phyloP scores from a whole-genome alignment of 768 basidiomycete genomes.

The Kwoniella dendrophila region DNA sequence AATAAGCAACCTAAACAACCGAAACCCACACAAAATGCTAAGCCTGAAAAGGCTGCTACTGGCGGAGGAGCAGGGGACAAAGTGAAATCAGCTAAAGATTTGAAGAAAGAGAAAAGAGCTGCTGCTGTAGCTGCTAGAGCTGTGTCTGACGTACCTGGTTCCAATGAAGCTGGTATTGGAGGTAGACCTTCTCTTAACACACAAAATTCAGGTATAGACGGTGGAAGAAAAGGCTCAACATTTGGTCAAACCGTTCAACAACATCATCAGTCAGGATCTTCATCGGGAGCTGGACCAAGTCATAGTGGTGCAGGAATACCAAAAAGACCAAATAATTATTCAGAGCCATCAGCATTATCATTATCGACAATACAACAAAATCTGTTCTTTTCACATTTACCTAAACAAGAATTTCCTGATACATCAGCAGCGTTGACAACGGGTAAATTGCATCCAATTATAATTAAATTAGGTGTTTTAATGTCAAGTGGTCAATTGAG shows the following conservation, averaged over 20 bases:
- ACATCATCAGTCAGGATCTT: neutral
- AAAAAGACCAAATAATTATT: constrained; percentile 20
- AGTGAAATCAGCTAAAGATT: constrained; percentile 46
- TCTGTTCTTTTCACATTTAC: constrained; percentile 52
- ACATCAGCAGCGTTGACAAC: constrained; percentile 36
- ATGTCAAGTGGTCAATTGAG: constrained; percentile 90
- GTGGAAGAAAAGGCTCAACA: neutral
- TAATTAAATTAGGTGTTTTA: constrained; percentile 81
- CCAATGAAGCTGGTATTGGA: neutral
- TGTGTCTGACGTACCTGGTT: neutral
- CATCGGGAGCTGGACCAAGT: neutral
- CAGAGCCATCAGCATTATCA: constrained; percentile 5
- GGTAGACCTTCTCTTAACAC: constrained; percentile 4
- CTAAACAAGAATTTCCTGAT: constrained; percentile 33
- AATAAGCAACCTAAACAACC: constrained; percentile 14
- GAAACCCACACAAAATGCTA: constrained; percentile 1
- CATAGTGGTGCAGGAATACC: constrained; percentile 6
- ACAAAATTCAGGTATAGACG: constrained; percentile 3
- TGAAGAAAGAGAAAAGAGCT: constrained; percentile 54
- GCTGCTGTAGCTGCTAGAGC: constrained; percentile 50
- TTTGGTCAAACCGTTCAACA: neutral
- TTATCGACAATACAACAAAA: constrained; percentile 29
- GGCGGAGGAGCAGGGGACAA: constrained; percentile 6
- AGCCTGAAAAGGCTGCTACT: constrained; percentile 3
- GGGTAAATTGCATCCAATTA: constrained; percentile 74